A percentile compares a stretch with the other conserved stretches of the same genome.
Evolutionary conservation across 192 early-diverging fungal genomes (phyloP).

Genomic region (Chytriomyces sp.): DNA sequence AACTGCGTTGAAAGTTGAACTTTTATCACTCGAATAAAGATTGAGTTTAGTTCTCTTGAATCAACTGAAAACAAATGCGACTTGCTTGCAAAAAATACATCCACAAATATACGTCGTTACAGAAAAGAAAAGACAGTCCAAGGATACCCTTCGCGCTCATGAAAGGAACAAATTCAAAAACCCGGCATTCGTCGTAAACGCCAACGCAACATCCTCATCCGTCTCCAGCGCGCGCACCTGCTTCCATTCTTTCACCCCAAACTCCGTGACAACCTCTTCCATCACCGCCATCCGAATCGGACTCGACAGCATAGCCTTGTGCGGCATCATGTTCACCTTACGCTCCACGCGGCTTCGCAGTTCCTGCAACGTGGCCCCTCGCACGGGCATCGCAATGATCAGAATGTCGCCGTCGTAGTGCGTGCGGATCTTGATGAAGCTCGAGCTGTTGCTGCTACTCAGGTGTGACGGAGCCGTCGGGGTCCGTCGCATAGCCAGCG

Average conservation of each 20-base stretch:
- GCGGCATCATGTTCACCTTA: slow-evolving; percentile 68
- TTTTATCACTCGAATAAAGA: no score
- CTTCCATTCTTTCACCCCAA: slow-evolving; percentile 28
- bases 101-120: no score
- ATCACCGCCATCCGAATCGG: slow-evolving; percentile 78
- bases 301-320: slow-evolving; percentile 39
- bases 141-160: no score
- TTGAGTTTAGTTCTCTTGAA: no score
- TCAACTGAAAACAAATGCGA: no score
- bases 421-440: slow-evolving; percentile 77
- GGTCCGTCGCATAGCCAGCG: not conserved
- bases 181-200: slow-evolving; percentile 65
- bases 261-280: slow-evolving; percentile 77
- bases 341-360: slow-evolving; percentile 82
- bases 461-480: not conserved
- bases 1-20: no score
- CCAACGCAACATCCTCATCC: slow-evolving; percentile 90
- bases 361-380: slow-evolving; percentile 73
- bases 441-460: no score
- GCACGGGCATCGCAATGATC: slow-evolving; percentile 78
- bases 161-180: slow-evolving; percentile 7
- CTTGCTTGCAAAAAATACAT: no score
- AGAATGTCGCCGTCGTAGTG: slow-evolving; percentile 89
- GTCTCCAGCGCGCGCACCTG: slow-evolving; percentile 84
- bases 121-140: no score